Percentiles rank a stretch among this genome's conserved stretches.
Conservation (phyloP, 768 basidiomycete species). For the Mycena rosella region DNA sequence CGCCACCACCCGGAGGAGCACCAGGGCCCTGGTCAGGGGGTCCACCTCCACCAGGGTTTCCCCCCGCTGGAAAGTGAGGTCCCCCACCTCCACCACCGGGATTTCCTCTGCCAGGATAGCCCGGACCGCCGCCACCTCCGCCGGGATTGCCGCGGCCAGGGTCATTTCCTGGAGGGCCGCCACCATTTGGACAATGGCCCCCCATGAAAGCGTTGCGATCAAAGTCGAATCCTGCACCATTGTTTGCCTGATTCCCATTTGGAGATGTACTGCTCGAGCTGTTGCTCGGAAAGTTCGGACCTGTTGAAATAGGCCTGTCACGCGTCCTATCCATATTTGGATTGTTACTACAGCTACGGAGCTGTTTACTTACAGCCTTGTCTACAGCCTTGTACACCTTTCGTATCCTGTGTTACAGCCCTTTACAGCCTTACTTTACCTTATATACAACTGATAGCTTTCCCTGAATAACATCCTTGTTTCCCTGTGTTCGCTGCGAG, state of each 20-base stretch:
- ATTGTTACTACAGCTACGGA: too few relatives aligned
- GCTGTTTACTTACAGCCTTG: too few relatives aligned
- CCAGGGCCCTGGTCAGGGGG: background rate
- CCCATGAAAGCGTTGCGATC: background rate
- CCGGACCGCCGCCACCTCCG: background rate
- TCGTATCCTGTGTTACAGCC: too few relatives aligned
- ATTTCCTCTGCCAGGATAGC: too few relatives aligned
- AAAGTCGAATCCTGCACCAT: background rate
- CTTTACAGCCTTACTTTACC: too few relatives aligned
- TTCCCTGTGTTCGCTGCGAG: too few relatives aligned
- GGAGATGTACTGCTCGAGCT: background rate
- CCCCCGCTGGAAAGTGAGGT: background rate
- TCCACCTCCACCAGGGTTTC: background rate
- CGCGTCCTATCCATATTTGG: too few relatives aligned
- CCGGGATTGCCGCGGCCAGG: background rate
- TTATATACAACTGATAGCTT: too few relatives aligned
- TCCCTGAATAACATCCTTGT: too few relatives aligned
- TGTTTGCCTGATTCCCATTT: background rate
- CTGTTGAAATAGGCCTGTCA: background rate
- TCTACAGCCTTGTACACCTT: too few relatives aligned
- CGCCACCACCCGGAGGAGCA: background rate
- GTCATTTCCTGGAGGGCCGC: background rate
- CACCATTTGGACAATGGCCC: background rate
- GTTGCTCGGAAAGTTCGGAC: background rate
- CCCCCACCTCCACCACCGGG: slow-evolving; percentile 5